Evolutionary conservation across 441 rosid species (phyloP), one percentile per base, ranked within the genome.

Genomic region (Omphalea diandra): DNA sequence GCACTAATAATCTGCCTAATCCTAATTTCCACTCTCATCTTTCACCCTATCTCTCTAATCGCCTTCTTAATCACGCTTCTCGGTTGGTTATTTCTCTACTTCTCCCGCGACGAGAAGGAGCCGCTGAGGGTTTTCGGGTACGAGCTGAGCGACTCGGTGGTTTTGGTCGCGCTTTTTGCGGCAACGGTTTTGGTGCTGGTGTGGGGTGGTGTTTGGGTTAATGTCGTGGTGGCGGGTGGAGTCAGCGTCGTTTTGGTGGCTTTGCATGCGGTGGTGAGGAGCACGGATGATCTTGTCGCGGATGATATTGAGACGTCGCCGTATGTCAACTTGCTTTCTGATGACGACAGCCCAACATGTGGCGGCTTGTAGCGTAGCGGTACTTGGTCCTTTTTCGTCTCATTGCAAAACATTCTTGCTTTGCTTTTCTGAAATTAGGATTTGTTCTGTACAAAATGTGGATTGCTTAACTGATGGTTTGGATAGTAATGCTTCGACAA

Each of bases 11-110:
- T 86, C 82, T 74, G 82, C 18, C 8, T 78, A 2, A 40, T 83
- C 67, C 75, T 90, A 77, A 75, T 82, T 77, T 52, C 88, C 20
- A 77, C 88, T 75, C 80, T 92, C 62, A 64, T 90, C 36, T 79
- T 64, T 66, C 93, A 84, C 59, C 97, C 97, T 3, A 44, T 90
- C 53, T 81, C 94, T 3, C 52, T 88, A 62, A 71, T 92, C 77
- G 84, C 86, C 10, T 79, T 87, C 75, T 5, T 87, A 5, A 61
- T 86, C 17, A 72, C 81, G 27, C 77, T 83, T 52, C 40, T 83
- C 67, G 88, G 85, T 5, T 92, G 96, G 97, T 67, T 83, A 81
- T 76, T 81, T 75, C 87, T 90, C 81, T 92, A 83, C 74, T 83
- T 92, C 85, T 76, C 83, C 50, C 90, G 92, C 52, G 88, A 73